Evolutionary conservation across 2,329 filamentous ascomycete species (phyloP), one percentile per base, ranked within the genome.

Genomic region (Fusarium camptoceras): DNA sequence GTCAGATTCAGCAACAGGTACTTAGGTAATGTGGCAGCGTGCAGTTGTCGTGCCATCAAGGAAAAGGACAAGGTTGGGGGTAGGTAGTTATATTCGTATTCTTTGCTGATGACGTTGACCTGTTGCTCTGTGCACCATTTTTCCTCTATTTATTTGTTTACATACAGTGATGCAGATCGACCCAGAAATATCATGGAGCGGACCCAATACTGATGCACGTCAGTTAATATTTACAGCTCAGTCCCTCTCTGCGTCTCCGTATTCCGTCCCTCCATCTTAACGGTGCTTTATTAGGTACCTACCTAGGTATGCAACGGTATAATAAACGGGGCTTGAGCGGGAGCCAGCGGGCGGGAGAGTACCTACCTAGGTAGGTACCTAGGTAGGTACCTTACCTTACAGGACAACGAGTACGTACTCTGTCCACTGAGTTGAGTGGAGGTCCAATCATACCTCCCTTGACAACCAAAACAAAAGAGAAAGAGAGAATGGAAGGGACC

Each of bases 301-400:
- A n/a, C n/a, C n/a, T n/a, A n/a, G n/a, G n/a, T n/a, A n/a, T 60
- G 63, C 46, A 60, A 71, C 68, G 53, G 64, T 34, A 27, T 30
- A 49, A 59, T 37, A 54, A 64, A 70, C 46, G 56, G 67, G 53
- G 51, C 34, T 50, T 43, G 49, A 24, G 50, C 67, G 68, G 68
- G 64, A 69, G n/a, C 50, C 58, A 68, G 58, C 43, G 59, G 63
- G 4, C 34, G 34, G 34, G 34, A 37, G 34, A 37, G 34, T 34
- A 68, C 49, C 31, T 56, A 59, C 41, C 30, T 25, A 24, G n/a
- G n/a, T n/a, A n/a, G n/a, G n/a, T n/a, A n/a, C n/a, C n/a, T n/a
- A n/a, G n/a, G n/a, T n/a, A n/a, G n/a, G n/a, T n/a, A n/a, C n/a
- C n/a, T n/a, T n/a, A n/a, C n/a, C n/a, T n/a, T n/a, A n/a, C 41